These are phyloP conservation scores for Nemophila menziesii DNA, from an alignment of 257 asterid species.

Conservation along the genomic window DNA sequence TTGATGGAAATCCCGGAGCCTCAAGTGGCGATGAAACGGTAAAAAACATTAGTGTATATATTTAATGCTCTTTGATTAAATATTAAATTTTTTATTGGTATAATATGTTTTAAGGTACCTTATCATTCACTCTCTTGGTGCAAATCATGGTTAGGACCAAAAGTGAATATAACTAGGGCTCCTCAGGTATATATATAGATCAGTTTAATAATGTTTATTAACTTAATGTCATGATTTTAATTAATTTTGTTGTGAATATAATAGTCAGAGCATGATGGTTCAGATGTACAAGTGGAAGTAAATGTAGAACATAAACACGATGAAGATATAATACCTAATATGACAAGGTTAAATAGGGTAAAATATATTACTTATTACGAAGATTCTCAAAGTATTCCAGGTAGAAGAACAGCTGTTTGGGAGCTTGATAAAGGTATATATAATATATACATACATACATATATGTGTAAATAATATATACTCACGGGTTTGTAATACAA, in stretches of 20 bases:
- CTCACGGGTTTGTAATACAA: too few species aligned
- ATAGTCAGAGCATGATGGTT: constrained; percentile 96
- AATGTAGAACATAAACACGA: constrained; percentile 70
- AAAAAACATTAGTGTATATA: constrained; percentile 16
- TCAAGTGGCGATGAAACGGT: constrained; percentile 98
- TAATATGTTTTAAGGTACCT: constrained; percentile 51
- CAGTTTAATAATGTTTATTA: background rate
- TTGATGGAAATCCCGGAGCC: constrained; percentile 86
- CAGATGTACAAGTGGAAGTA: constrained; percentile 75
- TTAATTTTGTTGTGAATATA: constrained; percentile 21
- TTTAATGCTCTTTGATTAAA: background rate
- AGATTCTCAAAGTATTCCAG: constrained; percentile 91
- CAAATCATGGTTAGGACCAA: constrained; percentile 93
- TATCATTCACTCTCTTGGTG: constrained; percentile 98
- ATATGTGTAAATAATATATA: too few species aligned
- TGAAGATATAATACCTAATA: constrained; percentile 70
- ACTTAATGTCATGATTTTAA: background rate
- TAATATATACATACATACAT: too few species aligned
- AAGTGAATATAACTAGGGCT: constrained; percentile 90
- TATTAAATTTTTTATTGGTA: background rate
- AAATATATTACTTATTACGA: constrained; percentile 95
- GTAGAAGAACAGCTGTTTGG: constrained; percentile 97
- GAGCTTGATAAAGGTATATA: constrained; percentile 83
- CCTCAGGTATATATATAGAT: constrained; percentile 58
- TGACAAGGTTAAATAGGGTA: constrained; percentile 76